Conservation (phyloP, 2,329 filamentous ascomycete genomes). For the Epichloe hybrida region DNA sequence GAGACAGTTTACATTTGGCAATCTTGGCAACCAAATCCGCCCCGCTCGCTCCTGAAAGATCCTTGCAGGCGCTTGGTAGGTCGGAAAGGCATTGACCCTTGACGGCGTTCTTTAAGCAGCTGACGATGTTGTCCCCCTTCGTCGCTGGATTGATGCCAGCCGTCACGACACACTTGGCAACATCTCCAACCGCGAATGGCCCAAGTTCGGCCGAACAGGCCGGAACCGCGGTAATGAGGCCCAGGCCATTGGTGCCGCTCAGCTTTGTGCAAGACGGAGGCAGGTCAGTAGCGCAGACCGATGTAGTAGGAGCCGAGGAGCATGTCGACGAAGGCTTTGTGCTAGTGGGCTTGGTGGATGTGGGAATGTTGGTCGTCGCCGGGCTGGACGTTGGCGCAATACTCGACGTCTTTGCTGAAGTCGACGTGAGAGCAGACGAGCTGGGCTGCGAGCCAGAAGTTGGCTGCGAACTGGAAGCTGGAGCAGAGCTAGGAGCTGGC, state of each 20-base stretch:
- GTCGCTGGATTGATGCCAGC: neutral
- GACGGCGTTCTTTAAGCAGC: neutral
- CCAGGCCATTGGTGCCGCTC: neutral
- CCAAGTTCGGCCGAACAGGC: conserved; percentile 1
- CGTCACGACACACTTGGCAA: neutral
- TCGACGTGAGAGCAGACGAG: neutral
- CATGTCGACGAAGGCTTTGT: neutral
- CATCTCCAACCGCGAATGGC: neutral
- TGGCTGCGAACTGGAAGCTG: neutral
- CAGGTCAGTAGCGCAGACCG: conserved; percentile 2
- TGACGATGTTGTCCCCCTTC: neutral
- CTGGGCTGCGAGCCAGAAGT: neutral
- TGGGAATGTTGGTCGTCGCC: neutral
- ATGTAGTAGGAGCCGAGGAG: neutral
- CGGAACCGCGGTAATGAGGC: neutral
- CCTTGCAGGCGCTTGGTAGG: neutral
- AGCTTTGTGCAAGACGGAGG: neutral
- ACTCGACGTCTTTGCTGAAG: neutral
- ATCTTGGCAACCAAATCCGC: neutral
- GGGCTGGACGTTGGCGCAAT: neutral
- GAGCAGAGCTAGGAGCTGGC: neutral
- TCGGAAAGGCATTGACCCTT: neutral
- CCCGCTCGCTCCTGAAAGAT: neutral
- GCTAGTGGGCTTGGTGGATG: neutral
- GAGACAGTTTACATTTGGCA: neutral